Conservation (phyloP, 495 filamentous ascomycete species). For the Talaromyces liani region DNA sequence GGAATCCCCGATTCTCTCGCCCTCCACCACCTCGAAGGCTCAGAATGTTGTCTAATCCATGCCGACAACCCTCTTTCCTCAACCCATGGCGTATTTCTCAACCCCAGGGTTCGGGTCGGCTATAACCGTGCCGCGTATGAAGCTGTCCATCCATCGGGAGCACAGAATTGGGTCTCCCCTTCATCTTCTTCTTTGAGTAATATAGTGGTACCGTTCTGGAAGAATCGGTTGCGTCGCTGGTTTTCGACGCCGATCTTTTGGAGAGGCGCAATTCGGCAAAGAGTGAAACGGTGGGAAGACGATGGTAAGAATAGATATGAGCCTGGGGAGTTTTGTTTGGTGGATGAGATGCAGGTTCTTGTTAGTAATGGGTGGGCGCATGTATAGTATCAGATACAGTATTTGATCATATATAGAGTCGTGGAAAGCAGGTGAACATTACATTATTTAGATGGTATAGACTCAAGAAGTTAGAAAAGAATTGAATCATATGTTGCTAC, state of each 20-base stretch:
- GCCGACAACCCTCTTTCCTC: constrained; percentile 55
- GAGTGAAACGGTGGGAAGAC: constrained; percentile 33
- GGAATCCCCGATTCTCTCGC: constrained; percentile 66
- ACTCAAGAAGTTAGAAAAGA: background rate
- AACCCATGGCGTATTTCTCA: constrained; percentile 61
- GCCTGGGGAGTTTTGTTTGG: constrained; percentile 56
- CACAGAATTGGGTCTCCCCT: background rate
- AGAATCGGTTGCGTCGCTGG: constrained; percentile 51
- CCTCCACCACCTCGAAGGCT: constrained; percentile 60
- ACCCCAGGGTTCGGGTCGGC: constrained; percentile 70
- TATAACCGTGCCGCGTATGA: constrained; percentile 56
- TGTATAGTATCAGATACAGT: constrained; percentile 34
- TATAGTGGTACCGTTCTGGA: constrained; percentile 40
- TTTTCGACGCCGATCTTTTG: constrained; percentile 29
- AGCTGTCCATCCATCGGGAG: constrained; percentile 31
- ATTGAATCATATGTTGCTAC: background rate
- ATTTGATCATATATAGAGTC: background rate
- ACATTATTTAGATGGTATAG: too few species aligned
- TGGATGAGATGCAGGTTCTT: constrained; percentile 83
- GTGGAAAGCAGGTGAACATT: too few species aligned
- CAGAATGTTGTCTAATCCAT: constrained; percentile 80
- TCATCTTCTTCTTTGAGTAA: constrained; percentile 26
- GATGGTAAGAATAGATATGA: constrained; percentile 35
- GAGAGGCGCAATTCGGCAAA: constrained; percentile 25
- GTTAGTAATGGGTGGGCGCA: constrained; percentile 70